These are phyloP conservation scores for Entonaema liquescens DNA, from an alignment of 495 filamentous ascomycete genomes.

Conservation along the genomic window DNA sequence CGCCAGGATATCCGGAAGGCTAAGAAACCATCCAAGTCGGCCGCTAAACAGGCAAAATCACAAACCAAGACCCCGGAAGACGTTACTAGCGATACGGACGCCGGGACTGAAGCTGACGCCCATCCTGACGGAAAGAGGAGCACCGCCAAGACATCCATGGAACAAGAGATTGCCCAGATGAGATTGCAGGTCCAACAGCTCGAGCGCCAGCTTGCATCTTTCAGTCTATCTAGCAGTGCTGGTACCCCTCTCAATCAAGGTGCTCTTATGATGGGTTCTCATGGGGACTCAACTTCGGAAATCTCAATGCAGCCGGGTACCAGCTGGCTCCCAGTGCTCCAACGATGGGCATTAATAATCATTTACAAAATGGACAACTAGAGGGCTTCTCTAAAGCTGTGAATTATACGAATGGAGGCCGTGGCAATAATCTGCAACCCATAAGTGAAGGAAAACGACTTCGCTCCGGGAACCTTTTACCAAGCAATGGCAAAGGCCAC, in stretches of 20 bases:
- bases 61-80: constrained; percentile 47
- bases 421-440: background rate
- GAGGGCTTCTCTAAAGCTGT: background rate
- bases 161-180: constrained; percentile 44
- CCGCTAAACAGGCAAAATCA: constrained; percentile 39
- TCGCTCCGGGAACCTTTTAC: constrained; percentile 16
- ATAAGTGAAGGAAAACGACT: constrained; percentile 24
- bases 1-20: constrained; percentile 47
- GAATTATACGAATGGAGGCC: background rate
- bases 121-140: constrained; percentile 31
- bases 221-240: constrained; percentile 22
- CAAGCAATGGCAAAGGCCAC: constrained; percentile 16
- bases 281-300: background rate
- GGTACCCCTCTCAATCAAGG: constrained; percentile 15
- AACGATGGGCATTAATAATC: background rate
- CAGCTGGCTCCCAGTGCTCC: background rate
- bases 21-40: constrained; percentile 49
- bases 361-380: constrained; percentile 1
- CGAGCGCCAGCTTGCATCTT: constrained; percentile 42
- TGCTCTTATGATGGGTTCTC: constrained; percentile 1
- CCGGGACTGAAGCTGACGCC: constrained; percentile 30
- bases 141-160: constrained; percentile 29
- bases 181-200: constrained; percentile 44
- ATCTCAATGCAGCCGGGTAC: background rate
- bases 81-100: constrained; percentile 48